Evolutionary conservation across 2,329 filamentous ascomycete genomes (phyloP), one percentile per base, ranked within the genome.

Genomic region (Rhynchosporium graminicola): DNA sequence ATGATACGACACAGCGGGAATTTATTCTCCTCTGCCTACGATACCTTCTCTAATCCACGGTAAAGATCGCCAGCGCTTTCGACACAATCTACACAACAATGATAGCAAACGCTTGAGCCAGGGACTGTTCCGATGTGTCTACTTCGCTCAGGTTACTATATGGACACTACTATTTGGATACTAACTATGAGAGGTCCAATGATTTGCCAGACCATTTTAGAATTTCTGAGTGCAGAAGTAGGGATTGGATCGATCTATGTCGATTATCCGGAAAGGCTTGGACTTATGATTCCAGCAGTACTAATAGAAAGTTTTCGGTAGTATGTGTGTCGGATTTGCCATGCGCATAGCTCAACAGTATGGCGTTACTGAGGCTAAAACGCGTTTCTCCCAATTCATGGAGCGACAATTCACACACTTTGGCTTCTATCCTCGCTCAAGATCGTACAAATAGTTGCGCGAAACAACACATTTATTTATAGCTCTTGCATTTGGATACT

Each of bases 31-130:
- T 50, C 9, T 50, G 31, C 47, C 29, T 50, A 15, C 12, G n/a
- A 13, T 50, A 15, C 8, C 29, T 50, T 6, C 47, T 36, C 29
- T 28, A 31, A 7, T 50, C 36, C 29, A 50, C 47, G 3, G 47
- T 50, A 5, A 50, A 50, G 15, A 50, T 50, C 28, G 47, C 47
- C 3, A 50, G 36, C 47, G 47, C 47, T 50, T 50, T 50, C 47
- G 47, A 50, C 29, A 50, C 47, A 31, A 15, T 31, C 8, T 50
- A 50, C 15, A 50, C 47, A 13, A 31, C 47, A 2, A 50, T 29
- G 29, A 31, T 36, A 2, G 28, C 47, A 12, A 33, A 33, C 29
- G 31, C 31, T 15, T 50, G 8, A 31, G 47, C 12, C 29, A 29
- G 29, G 5, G 47, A 20, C 47, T 50, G 8, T 31, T 50, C 3